These are phyloP conservation scores for Strobilomyces dryophilus DNA, from an alignment of 768 basidiomycete species.

Conservation along the genomic window DNA sequence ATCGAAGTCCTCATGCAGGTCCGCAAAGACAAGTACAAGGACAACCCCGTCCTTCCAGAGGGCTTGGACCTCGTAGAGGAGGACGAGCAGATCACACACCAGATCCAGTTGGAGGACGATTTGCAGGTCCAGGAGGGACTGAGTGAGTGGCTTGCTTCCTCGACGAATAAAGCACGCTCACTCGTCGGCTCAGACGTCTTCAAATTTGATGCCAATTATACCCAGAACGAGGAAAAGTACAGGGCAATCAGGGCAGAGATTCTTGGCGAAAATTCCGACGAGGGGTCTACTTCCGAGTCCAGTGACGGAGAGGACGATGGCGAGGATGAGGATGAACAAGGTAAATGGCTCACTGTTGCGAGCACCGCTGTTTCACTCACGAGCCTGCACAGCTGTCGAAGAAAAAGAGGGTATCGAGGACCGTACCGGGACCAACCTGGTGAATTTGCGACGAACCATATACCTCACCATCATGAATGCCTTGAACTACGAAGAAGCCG, in stretches of 20 bases:
- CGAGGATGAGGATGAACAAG: constrained; percentile 51
- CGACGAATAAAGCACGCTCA: constrained; percentile 4
- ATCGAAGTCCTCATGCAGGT: constrained; percentile 99
- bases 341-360: not conserved
- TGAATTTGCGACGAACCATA: constrained; percentile 90
- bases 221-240: constrained; percentile 94
- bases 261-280: constrained; percentile 81
- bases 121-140: constrained; percentile 91
- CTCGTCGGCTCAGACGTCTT: constrained; percentile 69
- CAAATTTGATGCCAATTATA: constrained; percentile 85
- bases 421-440: constrained; percentile 90
- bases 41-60: constrained; percentile 92
- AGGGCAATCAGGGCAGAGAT: constrained; percentile 90
- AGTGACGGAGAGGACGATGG: constrained; percentile 57
- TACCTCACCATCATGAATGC: constrained; percentile 99
- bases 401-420: constrained; percentile 91
- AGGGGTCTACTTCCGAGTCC: constrained; percentile 60
- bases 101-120: constrained; percentile 89
- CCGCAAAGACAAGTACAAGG: constrained; percentile 98
- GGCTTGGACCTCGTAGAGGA: constrained; percentile 96
- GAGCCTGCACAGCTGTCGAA: constrained; percentile 47
- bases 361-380: constrained; percentile 27
- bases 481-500: constrained; percentile 96
- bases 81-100: constrained; percentile 96
- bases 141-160: constrained; percentile 52